Percentiles rank a stretch among this genome's conserved stretches.
Evolutionary conservation across 371 early-diverging fungal species (phyloP).

Genomic region (Syncephalis fuscata): DNA sequence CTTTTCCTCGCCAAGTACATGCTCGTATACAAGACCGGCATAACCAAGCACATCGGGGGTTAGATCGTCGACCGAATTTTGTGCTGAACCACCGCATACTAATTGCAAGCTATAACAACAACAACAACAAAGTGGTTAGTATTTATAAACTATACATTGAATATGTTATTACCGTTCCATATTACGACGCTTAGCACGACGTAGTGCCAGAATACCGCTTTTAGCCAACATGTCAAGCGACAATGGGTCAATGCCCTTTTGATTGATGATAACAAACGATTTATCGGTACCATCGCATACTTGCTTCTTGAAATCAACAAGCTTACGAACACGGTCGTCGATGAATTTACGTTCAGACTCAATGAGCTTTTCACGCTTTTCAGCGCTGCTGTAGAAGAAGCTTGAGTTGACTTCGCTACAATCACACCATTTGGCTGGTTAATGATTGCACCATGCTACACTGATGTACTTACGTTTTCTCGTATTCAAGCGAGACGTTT

Average conservation of each 20-base stretch:
- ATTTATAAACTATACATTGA: background rate
- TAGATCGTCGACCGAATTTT: slow-evolving; percentile 96
- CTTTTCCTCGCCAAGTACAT: slow-evolving; percentile 97
- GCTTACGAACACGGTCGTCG: slow-evolving; percentile 81
- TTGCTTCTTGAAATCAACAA: slow-evolving; percentile 92
- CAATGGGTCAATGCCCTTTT: slow-evolving; percentile 99
- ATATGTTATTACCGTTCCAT: slow-evolving; percentile 80
- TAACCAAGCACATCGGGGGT: slow-evolving; percentile 77
- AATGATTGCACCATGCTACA: background rate
- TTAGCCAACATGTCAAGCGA: slow-evolving; percentile 96
- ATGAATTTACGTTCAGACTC: slow-evolving; percentile 96
- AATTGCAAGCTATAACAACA: slow-evolving; percentile 53
- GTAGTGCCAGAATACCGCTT: slow-evolving; percentile 93
- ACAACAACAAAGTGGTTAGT: background rate
- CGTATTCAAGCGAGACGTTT: slow-evolving; percentile 99
- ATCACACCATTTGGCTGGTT: background rate
- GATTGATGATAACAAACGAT: slow-evolving; percentile 95
- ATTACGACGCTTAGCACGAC: slow-evolving; percentile 99
- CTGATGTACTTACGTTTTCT: slow-evolving; percentile 80
- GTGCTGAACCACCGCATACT: slow-evolving; percentile 94
- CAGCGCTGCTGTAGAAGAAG: slow-evolving; percentile 97
- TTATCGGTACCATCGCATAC: slow-evolving; percentile 70
- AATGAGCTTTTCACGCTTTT: slow-evolving; percentile 97
- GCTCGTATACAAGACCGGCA: slow-evolving; percentile 93
- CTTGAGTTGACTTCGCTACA: slow-evolving; percentile 98